Evolutionary conservation across 805 yeast species (phyloP).

Genomic region (Cyberlindnera samutprakarnensis): DNA sequence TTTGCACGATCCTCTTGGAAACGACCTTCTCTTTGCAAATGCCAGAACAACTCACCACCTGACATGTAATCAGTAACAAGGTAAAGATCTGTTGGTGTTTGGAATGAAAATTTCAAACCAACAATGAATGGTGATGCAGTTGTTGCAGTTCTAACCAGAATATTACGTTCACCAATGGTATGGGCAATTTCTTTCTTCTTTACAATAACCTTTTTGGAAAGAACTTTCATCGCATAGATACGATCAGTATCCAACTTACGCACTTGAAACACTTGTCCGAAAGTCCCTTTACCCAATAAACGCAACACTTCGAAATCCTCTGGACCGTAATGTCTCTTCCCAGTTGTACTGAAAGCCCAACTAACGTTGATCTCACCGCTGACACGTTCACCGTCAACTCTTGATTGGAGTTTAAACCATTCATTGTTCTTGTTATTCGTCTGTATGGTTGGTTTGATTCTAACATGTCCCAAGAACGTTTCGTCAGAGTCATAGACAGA

Average conservation of each 20-base stretch:
- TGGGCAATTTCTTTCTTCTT: conserved; percentile 97
- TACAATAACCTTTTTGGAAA: conserved; percentile 90
- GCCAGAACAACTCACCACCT: conserved; percentile 97
- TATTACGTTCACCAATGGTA: conserved; percentile 95
- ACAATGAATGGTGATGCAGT: conserved; percentile 91
- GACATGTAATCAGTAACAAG: conserved; percentile 96
- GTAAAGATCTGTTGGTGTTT: conserved; percentile 87
- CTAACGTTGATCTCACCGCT: conserved; percentile 72
- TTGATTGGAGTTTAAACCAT: conserved; percentile 71
- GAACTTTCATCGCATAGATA: conserved; percentile 95
- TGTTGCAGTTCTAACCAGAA: conserved; percentile 85
- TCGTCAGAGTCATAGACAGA: conserved; percentile 92
- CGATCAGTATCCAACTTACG: conserved; percentile 83
- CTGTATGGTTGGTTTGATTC: conserved; percentile 53
- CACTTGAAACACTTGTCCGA: conserved; percentile 97
- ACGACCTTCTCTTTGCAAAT: conserved; percentile 92
- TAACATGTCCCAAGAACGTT: conserved; percentile 77
- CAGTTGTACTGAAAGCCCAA: conserved; percentile 62
- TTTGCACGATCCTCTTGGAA: conserved; percentile 91
- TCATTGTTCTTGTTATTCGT: conserved; percentile 33
- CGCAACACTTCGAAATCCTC: conserved; percentile 90
- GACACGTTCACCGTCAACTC: conserved; percentile 69
- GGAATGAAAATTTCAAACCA: conserved; percentile 92
- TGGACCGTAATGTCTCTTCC: conserved; percentile 82
- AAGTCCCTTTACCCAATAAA: conserved; percentile 91